Base-by-base conservation (phyloP, 1,284 basidiomycete genomes). In the Irpex sp. region DNA sequence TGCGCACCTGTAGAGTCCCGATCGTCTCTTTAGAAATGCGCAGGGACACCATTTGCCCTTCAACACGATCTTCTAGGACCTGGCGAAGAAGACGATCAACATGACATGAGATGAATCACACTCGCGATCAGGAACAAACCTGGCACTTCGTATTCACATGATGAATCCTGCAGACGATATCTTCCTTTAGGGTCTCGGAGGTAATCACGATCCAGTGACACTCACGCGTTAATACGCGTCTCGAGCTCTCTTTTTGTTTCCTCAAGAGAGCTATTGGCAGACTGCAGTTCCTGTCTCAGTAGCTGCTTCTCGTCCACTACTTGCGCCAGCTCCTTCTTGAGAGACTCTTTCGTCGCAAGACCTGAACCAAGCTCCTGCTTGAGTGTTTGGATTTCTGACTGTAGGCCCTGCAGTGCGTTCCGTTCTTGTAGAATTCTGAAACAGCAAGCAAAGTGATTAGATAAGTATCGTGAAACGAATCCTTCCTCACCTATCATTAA, bases 11-110 rank as follows among this genome's bases (percentile, higher is more conserved):
- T 20, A 87, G 73, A 75, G 91, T 89, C 1, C 85, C 87, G 38
- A 84, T 80, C 20, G 86, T 82, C 71, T 91, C 89, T 74, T 89
- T 89, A 18, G 87, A 84, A 20, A 89, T 77, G 54, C 84, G 82
- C 64, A 90, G 76, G 6, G 87, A 87, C 11, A 88, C 80, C 0
- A 84, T 78, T 74, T 91, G 90, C 18, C 90, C 86, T 18, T 91
- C 89, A 69, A 88, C 88, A n/a, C 89, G 84, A 70, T 92, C 89
- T 76, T 91, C 89, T 6, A 92, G 80, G 27, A 84, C 79, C 87
- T 90, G 74, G 15, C 18, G 80, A 72, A 70, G 76, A 18, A 24
- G 67, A 71, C 70, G 80, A 77, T 42, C 54, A n/a, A n/a, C n/a
- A n/a, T n/a, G n/a, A 59, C 18, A 27, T 15, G 59, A 67, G 32